Evolutionary conservation across 1,139 yeast species (phyloP), one percentile per base, ranked within the genome.

Genomic region (Blastobotrys persicus): DNA sequence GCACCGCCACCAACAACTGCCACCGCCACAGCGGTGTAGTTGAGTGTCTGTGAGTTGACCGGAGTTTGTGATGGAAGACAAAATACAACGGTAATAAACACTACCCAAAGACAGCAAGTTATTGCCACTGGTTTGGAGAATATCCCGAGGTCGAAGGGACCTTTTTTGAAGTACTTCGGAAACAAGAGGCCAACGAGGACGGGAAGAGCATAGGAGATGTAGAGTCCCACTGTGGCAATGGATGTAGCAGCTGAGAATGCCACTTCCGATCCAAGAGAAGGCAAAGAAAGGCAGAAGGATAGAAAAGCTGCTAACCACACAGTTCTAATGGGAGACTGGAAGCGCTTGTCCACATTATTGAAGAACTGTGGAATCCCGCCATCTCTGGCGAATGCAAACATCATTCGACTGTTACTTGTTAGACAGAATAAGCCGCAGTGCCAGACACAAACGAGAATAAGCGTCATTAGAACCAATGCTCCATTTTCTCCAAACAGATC

Each of bases 231-330:
- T 1, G 88, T 94, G 3, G 94, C 86, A n/a, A 91, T 84, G 0
- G 95, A 94, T 71, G 88, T 79, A 63, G 87, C 87, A 1, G 95
- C 89, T 65, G 84, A 84, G 68, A 87, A 85, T 0, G 95, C 94
- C 3, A 89, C 79, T 2, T 81, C 72, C 0, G 94, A 85, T 0
- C 87, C 70, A 41, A 88, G 69, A 4, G 92, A 84, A 38, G 85
- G 71, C 14, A 81, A 65, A 0, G 89, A 85, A 26, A 87, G 68
- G 2, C 80, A 51, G 23, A 78, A 79, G 39, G 88, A 81, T 5
- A 84, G 78, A 1, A 71, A 74, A 76, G 84, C 83, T n/a, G 89
- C 81, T 42, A 87, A 71, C 50, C 82, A 68, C 43, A 86, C 73
- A 0, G 95, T 88, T 65, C 86, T 81, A 57, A 78, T 81, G 1